A percentile compares a stretch with the other conserved stretches of the same genome.
Evolutionary conservation across 208 protist species (phyloP).

Genomic region (Acanthamoeba divionensis): DNA sequence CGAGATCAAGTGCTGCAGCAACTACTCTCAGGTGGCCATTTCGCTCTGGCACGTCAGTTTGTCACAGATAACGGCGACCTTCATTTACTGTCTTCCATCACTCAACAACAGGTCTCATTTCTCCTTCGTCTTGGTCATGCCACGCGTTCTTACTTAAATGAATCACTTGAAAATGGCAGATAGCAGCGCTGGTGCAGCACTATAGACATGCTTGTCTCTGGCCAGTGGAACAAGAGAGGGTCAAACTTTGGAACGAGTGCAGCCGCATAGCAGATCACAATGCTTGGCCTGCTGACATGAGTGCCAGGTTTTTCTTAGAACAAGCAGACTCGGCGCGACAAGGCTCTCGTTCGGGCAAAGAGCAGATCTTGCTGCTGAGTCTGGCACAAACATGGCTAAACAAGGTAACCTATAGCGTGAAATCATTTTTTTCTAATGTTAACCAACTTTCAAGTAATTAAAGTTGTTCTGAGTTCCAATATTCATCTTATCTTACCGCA

Average conservation of each 20-base stretch:
- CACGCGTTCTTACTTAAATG: too few relatives aligned
- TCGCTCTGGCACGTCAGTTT: too few relatives aligned
- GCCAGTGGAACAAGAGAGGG: too few relatives aligned
- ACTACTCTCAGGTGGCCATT: too few relatives aligned
- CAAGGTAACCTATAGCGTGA: background rate
- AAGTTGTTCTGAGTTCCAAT: background rate
- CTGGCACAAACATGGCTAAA: background rate
- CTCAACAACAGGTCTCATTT: too few relatives aligned
- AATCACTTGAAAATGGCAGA: too few relatives aligned
- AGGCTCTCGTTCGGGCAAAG: background rate
- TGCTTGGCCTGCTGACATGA: background rate
- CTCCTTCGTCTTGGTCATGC: too few relatives aligned
- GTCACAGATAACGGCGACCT: too few relatives aligned
- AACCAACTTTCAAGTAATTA: background rate
- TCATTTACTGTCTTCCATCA: too few relatives aligned
- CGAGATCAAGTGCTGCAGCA: too few relatives aligned
- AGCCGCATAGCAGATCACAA: background rate
- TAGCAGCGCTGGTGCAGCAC: too few relatives aligned
- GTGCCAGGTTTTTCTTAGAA: background rate
- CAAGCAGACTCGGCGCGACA: background rate
- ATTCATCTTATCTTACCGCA: background rate
- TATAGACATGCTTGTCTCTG: too few relatives aligned
- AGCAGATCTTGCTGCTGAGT: background rate
- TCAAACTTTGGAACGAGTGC: constrained; percentile 10
- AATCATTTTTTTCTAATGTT: background rate